Base-by-base conservation (phyloP, 2,329 filamentous ascomycete species). In the Penicillium nordicum region DNA sequence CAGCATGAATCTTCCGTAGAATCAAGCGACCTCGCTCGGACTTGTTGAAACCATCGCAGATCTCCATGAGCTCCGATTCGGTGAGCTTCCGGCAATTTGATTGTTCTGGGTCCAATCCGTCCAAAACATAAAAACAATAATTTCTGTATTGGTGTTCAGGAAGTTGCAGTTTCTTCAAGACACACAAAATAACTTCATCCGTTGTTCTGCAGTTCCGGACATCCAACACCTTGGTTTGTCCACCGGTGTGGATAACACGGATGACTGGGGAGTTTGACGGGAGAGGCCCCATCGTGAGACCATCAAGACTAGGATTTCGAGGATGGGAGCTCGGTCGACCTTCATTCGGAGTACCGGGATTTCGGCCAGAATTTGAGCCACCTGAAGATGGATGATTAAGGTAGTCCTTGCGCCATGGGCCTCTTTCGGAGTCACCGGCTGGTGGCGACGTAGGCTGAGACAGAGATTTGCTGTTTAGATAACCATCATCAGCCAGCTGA, bases 51-150 rank as follows among this genome's bases (percentile, higher is more conserved):
- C 96, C 92, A 67, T 91, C 92, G 74, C 95, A 95, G 53, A 97
- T 90, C 58, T 90, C 87, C 82, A 94, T 89, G 11, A 99, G 79
- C 72, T 99, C 94, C 5, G 86, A 87, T 68, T 99, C 94, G 34
- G 88, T 87, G 38, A 97, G 80, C 48, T 90, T 86, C 58, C 92
- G 87, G 72, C 90, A 95, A 69, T 92, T 86, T 48, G 82, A 84
- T 30, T 91, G 88, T 64, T 94, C 88, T 1, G 92, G 87, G 46
- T 97, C 91, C 38, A 91, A 79, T 49, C 92, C 93, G 63, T 90
- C 88, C 57, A 97, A 80, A 1, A 96, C 88, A 80, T 94, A 97
- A 77, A 99, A 97, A 78, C 92, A 97, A 76, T 96, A 97, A 69
- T 95, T 96, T 67, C 92, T 86, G 71, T 94, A 89, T 68, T 97